These are phyloP conservation scores for Lineolata rhizophorae DNA, from an alignment of 495 filamentous ascomycete species.

Conservation along the genomic window DNA sequence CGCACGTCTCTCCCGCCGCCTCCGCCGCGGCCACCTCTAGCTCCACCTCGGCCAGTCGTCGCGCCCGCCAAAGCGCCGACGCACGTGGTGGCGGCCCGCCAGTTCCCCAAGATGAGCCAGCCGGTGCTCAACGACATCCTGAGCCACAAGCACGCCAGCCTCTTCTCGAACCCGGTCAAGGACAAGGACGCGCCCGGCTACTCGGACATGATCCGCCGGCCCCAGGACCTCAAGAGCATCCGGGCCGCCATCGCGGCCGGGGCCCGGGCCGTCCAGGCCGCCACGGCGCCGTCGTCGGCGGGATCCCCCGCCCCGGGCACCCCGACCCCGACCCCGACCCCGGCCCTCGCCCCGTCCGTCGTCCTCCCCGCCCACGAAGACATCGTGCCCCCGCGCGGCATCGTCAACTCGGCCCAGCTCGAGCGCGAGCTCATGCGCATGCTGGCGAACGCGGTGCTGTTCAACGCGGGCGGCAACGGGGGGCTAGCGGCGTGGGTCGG, in stretches of 20 bases:
- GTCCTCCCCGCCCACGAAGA: conserved; percentile 46
- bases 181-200: conserved; percentile 78
- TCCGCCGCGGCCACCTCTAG: not conserved
- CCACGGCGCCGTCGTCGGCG: conserved; percentile 17
- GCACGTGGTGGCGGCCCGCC: conserved; percentile 24
- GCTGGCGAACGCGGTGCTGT: conserved; percentile 97
- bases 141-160: conserved; percentile 67
- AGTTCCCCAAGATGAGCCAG: conserved; percentile 53
- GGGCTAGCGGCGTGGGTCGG: no score
- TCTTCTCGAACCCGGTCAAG: conserved; percentile 65
- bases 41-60: conserved; percentile 1
- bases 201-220: conserved; percentile 59
- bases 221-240: conserved; percentile 79
- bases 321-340: no score
- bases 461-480: no score
- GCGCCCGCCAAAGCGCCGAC: conserved; percentile 2
- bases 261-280: conserved; percentile 30
- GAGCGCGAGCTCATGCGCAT: conserved; percentile 94
- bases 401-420: conserved; percentile 84
- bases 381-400: conserved; percentile 64
- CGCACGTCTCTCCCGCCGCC: not conserved
- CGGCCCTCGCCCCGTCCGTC: conserved; percentile 14
- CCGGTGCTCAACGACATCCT: conserved; percentile 71
- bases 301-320: conserved; percentile 25
- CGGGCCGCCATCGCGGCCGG: conserved; percentile 57